phyloP scores from a whole-genome alignment of 2,329 filamentous ascomycete species.

The Colletotrichum sp. region DNA sequence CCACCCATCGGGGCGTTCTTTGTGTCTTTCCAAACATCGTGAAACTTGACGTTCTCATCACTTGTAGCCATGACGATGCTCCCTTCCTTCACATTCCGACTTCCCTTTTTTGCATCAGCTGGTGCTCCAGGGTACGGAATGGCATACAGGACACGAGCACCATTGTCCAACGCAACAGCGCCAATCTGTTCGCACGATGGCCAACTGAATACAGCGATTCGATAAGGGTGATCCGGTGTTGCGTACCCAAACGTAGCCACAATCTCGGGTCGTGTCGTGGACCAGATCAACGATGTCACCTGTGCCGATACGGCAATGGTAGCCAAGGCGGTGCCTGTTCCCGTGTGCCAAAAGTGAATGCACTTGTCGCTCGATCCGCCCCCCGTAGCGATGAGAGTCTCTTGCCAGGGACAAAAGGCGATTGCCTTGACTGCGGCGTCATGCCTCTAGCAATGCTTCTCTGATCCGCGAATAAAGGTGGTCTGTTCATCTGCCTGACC shows the following conservation, averaged over 20 bases:
- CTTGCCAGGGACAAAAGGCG: slow-evolving; percentile 94
- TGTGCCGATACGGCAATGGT: slow-evolving; percentile 93
- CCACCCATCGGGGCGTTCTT: slow-evolving; percentile 57
- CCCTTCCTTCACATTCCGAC: slow-evolving; percentile 36
- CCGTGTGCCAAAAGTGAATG: slow-evolving; percentile 94
- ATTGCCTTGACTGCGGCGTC: slow-evolving; percentile 94
- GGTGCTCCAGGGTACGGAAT: slow-evolving; percentile 74
- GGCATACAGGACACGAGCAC: slow-evolving; percentile 84
- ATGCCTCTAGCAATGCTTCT: slow-evolving; percentile 78
- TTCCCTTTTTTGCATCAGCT: slow-evolving; percentile 24
- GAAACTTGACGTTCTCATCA: slow-evolving; percentile 92
- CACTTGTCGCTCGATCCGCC: slow-evolving; percentile 94
- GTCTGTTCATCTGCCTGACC: slow-evolving; percentile 42
- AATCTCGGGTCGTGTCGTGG: slow-evolving; percentile 83
- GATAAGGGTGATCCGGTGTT: slow-evolving; percentile 85
- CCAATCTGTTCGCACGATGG: slow-evolving; percentile 87
- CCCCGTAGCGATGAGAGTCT: slow-evolving; percentile 85
- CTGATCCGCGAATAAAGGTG: slow-evolving; percentile 57
- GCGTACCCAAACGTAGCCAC: slow-evolving; percentile 79
- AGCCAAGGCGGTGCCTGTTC: slow-evolving; percentile 81
- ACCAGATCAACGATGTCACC: slow-evolving; percentile 93
- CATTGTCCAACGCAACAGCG: slow-evolving; percentile 82
- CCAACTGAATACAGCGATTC: slow-evolving; percentile 95
- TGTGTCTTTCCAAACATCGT: slow-evolving; percentile 86
- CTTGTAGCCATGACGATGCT: slow-evolving; percentile 92